phyloP scores from a whole-genome alignment of 176 grass and related monocot species.

The Oropetium thomaeum region DNA sequence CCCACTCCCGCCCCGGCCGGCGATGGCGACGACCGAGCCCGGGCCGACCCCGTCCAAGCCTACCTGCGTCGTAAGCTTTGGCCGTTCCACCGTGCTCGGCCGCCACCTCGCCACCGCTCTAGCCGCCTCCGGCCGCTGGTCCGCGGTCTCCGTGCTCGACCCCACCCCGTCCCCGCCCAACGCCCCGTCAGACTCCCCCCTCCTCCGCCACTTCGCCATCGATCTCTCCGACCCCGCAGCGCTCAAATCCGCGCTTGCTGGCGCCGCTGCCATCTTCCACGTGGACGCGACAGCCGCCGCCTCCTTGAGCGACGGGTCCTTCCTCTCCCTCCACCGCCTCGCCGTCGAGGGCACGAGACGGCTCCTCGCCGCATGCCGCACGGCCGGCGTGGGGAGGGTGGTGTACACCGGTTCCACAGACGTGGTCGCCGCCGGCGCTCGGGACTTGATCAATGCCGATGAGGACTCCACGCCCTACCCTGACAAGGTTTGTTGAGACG shows the following conservation, averaged over 20 bases:
- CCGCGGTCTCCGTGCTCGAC: conserved; percentile 56
- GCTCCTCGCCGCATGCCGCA: conserved; percentile 56
- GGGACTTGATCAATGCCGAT: conserved; percentile 41
- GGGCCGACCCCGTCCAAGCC: conserved; percentile 8
- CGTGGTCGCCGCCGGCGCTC: conserved; percentile 47
- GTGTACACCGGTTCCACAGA: conserved; percentile 71
- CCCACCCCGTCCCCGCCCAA: background rate
- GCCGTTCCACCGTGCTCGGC: conserved; percentile 60
- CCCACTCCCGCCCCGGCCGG: background rate
- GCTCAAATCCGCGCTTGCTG: conserved; percentile 35
- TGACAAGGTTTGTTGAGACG: conserved; percentile 47
- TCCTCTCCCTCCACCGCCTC: conserved; percentile 54
- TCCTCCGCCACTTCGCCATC: conserved; percentile 37
- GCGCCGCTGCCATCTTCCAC: conserved; percentile 67
- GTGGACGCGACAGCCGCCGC: conserved; percentile 50
- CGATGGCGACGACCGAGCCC: conserved; percentile 64
- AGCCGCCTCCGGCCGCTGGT: conserved; percentile 50
- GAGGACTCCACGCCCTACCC: conserved; percentile 64
- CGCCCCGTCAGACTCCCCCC: background rate
- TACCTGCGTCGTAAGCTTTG: conserved; percentile 65
- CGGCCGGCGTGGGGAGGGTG: conserved; percentile 46
- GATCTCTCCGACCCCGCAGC: conserved; percentile 39
- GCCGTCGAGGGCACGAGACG: conserved; percentile 48
- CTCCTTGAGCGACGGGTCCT: conserved; percentile 24
- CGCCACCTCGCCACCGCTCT: conserved; percentile 61